Base-by-base conservation (phyloP, 2,329 filamentous ascomycete species). In the Daldinia eschscholtzii region DNA sequence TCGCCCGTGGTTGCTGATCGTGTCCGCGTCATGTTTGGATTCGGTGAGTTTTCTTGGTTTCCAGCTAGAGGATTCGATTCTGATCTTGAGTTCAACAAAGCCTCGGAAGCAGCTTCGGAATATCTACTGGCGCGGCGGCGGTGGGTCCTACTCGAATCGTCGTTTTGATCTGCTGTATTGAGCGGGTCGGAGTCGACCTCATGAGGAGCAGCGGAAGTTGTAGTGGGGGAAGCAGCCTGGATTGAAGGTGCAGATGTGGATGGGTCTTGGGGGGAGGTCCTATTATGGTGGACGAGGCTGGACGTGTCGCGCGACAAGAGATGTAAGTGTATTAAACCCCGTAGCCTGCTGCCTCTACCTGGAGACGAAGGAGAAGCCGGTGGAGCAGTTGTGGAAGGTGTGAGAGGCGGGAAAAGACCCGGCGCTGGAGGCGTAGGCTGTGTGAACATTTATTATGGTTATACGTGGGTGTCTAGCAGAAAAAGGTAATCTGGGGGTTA, bases 21-120 rank as follows among this genome's bases (percentile, higher is more conserved):
- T 30, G 83, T 81, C 23, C 83, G 80, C n/a, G 83, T 81, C 83
- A 85, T 85, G 58, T 76, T 75, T 58, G 56, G 39, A 50, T 57
- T 55, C 4, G 59, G 20, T 52, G 56, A 41, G 9, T 50, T 39
- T 20, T 67, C 64, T 10, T 37, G 59, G 18, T 65, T 56, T 39
- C 71, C 69, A 18, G 57, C 46, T 30, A 65, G 69, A 9, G 67
- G 44, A 41, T 57, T 71, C 1, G 53, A 50, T 15, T 65, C 67
- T 10, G 70, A 72, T 59, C 75, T 73, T 46, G 74, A 74, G 42
- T 67, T 72, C 39, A 76, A 65, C 42, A 77, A 62, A 55, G 75
- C 74, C 56, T 74, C 74, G 13, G 74, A 74, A 64, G 75, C 75
- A 13, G 66, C 60, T 64, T 76, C 74, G 46, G 70, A 73, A 52